Evolutionary conservation across 2,329 filamentous ascomycete species (phyloP).

Genomic region (Penicillium sp.): DNA sequence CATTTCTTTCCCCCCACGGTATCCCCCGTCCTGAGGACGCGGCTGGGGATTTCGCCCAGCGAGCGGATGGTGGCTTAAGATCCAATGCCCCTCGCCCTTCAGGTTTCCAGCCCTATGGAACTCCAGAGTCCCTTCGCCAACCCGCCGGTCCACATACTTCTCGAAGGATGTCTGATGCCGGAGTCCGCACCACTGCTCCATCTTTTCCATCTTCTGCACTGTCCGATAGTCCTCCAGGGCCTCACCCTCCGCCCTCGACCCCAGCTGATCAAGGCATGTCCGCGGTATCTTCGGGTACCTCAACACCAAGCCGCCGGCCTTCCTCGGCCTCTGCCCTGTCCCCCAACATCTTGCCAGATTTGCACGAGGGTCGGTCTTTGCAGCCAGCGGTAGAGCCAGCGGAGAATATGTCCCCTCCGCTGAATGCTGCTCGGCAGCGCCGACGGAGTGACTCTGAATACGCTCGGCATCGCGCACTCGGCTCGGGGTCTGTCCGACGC

Average conservation of each 20-base stretch:
- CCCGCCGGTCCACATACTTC: constrained; percentile 37
- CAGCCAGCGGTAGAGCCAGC: constrained; percentile 37
- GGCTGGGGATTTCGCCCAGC: constrained; percentile 48
- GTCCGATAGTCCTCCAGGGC: constrained; percentile 53
- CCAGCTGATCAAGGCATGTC: constrained; percentile 56
- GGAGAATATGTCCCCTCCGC: constrained; percentile 39
- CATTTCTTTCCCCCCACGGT: constrained; percentile 41
- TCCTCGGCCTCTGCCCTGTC: constrained; percentile 45
- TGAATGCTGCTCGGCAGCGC: constrained; percentile 46
- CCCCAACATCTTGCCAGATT: constrained; percentile 34
- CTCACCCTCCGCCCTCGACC: constrained; percentile 58
- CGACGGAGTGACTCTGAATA: constrained; percentile 56
- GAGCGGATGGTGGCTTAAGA: constrained; percentile 51
- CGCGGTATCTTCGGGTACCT: constrained; percentile 49
- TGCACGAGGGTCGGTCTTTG: constrained; percentile 36
- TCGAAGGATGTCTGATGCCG: constrained; percentile 32
- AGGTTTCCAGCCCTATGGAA: constrained; percentile 47
- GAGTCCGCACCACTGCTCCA: constrained; percentile 22
- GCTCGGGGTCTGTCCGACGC: constrained; percentile 56
- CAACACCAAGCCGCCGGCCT: constrained; percentile 44
- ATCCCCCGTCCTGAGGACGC: constrained; percentile 39
- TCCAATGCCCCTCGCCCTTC: constrained; percentile 48
- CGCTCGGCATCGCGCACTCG: constrained; percentile 50
- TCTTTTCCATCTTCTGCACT: constrained; percentile 41
- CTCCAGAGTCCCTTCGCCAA: constrained; percentile 51